Conservation (phyloP, 495 filamentous ascomycete species). For the Neurospora sp. region DNA sequence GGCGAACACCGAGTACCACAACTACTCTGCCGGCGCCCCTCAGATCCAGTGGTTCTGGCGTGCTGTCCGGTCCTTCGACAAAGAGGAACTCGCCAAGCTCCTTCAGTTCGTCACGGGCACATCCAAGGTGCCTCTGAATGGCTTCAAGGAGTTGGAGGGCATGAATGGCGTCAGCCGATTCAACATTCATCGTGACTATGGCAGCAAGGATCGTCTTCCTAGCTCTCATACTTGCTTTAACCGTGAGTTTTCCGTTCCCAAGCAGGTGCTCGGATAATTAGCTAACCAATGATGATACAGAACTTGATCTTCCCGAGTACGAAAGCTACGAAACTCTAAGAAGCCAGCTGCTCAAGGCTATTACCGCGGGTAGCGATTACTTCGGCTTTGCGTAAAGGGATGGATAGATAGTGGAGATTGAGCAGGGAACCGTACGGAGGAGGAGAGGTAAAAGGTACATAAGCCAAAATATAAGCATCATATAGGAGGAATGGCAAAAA, state of each 20-base stretch:
- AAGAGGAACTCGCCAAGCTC: slow-evolving; percentile 95
- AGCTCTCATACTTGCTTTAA: slow-evolving; percentile 99
- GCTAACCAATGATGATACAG: slow-evolving; percentile 29
- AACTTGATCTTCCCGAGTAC: slow-evolving; percentile 98
- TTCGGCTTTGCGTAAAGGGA: slow-evolving; percentile 82
- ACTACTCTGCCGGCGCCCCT: slow-evolving; percentile 86
- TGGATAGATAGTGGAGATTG: neutral
- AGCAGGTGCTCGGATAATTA: too few species aligned
- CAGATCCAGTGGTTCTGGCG: slow-evolving; percentile 99
- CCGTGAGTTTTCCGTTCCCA: slow-evolving; percentile 53
- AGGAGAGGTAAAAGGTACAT: neutral
- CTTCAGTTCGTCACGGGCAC: slow-evolving; percentile 98
- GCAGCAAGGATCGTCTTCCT: slow-evolving; percentile 91
- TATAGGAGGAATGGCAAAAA: neutral
- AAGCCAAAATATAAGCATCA: neutral
- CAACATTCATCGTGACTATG: slow-evolving; percentile 98
- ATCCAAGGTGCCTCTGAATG: slow-evolving; percentile 96
- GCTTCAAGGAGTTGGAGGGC: slow-evolving; percentile 97
- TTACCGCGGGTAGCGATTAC: slow-evolving; percentile 93
- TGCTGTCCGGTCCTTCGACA: slow-evolving; percentile 94
- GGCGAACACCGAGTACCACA: slow-evolving; percentile 96
- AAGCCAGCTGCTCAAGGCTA: slow-evolving; percentile 80
- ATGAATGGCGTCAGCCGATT: slow-evolving; percentile 99
- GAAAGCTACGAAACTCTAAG: slow-evolving; percentile 90
- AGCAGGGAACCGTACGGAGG: neutral